phyloP scores from a whole-genome alignment of 2,329 filamentous ascomycete genomes.

The Colletotrichum zoysiae region DNA sequence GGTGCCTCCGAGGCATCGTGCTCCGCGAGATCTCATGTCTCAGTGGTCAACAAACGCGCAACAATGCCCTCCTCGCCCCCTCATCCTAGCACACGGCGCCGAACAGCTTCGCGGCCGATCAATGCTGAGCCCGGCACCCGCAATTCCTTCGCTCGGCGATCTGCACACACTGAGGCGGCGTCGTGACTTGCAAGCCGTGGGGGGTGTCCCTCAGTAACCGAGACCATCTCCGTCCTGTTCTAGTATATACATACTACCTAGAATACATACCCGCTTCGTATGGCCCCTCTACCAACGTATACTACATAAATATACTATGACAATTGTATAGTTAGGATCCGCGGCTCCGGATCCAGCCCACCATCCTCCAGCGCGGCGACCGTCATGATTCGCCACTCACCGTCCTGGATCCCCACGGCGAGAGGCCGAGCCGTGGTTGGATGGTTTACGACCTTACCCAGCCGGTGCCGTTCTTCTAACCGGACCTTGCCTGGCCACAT shows the following conservation, averaged over 20 bases:
- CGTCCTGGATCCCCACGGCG: slow-evolving; percentile 23
- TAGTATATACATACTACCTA: not conserved
- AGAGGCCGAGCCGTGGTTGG: slow-evolving; percentile 52
- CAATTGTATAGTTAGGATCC: not conserved
- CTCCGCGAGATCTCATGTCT: slow-evolving; percentile 35
- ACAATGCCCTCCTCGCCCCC: not conserved
- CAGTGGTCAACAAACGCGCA: slow-evolving; percentile 38
- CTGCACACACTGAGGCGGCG: slow-evolving; percentile 9
- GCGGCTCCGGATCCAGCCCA: slow-evolving; percentile 21
- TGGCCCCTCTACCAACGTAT: slow-evolving; percentile 22
- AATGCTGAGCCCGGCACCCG: slow-evolving; percentile 10
- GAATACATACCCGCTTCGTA: not conserved
- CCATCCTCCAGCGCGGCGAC: slow-evolving; percentile 14
- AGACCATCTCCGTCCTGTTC: not conserved
- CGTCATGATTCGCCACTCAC: slow-evolving; percentile 45
- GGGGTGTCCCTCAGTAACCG: not conserved
- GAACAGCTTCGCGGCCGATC: slow-evolving; percentile 23
- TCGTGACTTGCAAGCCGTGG: not conserved
- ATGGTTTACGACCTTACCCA: slow-evolving; percentile 52
- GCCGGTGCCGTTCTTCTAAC: slow-evolving; percentile 13
- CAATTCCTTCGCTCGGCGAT: slow-evolving; percentile 17
- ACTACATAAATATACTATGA: not conserved
- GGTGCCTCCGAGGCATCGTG: slow-evolving; percentile 18
- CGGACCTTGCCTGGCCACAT: slow-evolving; percentile 30
- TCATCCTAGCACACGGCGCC: slow-evolving; percentile 15